A percentile compares a stretch with the other conserved stretches of the same genome.
phyloP scores from a whole-genome alignment of 2,329 filamentous ascomycete genomes.

The Fusarium tjaetaba region DNA sequence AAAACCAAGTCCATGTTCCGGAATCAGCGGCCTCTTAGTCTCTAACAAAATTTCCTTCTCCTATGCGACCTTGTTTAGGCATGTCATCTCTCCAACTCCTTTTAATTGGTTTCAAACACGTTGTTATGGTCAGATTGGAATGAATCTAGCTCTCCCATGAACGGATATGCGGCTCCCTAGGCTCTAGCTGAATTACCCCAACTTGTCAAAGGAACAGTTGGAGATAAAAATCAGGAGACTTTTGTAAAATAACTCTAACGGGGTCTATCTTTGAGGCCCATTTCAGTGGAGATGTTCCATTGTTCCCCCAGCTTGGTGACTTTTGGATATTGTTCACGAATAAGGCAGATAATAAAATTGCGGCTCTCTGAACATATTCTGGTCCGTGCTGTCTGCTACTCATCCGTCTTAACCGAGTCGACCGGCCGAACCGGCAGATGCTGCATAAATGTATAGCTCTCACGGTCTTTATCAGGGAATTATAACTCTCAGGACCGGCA shows the following conservation, averaged over 20 bases:
- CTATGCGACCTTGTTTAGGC: not conserved
- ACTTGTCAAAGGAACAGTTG: not conserved
- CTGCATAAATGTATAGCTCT: not conserved
- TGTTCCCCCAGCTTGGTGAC: slow-evolving; percentile 3
- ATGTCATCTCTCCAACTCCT: not conserved
- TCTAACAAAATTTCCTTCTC: slow-evolving; percentile 1
- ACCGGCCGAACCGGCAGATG: slow-evolving; percentile 23
- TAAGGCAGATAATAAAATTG: slow-evolving; percentile 16
- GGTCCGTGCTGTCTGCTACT: slow-evolving; percentile 22
- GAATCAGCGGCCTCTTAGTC: slow-evolving; percentile 9
- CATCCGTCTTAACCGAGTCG: slow-evolving; percentile 40
- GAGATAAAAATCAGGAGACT: slow-evolving; percentile 4
- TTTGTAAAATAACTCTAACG: not conserved
- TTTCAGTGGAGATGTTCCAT: not conserved
- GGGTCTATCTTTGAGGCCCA: not conserved
- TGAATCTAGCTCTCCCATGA: not conserved
- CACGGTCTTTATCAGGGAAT: not conserved
- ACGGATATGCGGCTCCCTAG: slow-evolving; percentile 7
- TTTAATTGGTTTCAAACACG: not conserved
- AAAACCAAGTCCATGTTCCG: slow-evolving; percentile 1
- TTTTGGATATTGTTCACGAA: slow-evolving; percentile 21
- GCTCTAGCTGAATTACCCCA: not conserved
- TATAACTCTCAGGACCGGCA: slow-evolving; percentile 16
- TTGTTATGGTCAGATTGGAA: slow-evolving; percentile 8
- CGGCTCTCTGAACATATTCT: slow-evolving; percentile 20